Conservation (phyloP, 305 asterid species). For the Solanum hybrid region DNA sequence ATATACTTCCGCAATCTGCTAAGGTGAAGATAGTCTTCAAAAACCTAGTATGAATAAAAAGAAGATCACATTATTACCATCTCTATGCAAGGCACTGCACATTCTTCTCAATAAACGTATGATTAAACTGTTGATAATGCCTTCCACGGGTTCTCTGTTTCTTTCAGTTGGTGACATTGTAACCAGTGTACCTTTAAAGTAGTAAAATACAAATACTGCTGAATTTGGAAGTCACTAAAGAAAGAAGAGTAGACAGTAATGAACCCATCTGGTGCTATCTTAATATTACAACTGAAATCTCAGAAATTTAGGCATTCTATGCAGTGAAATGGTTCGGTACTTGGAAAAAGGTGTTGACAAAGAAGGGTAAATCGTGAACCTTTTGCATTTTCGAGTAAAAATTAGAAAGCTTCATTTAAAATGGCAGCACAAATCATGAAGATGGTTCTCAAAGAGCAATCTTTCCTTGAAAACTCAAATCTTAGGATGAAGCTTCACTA, state of each 20-base stretch:
- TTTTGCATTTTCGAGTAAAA: neutral
- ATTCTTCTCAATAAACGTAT: constrained; percentile 58
- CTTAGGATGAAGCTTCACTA: neutral
- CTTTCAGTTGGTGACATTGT: constrained; percentile 31
- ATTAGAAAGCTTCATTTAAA: neutral
- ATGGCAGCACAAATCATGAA: neutral
- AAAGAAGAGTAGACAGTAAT: neutral
- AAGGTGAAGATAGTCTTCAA: neutral
- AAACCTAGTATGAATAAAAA: neutral
- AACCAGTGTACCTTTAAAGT: constrained; percentile 55
- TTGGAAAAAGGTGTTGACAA: neutral
- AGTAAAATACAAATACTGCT: neutral
- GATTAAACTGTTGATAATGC: constrained; percentile 59
- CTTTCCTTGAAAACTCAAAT: neutral
- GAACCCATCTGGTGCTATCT: neutral
- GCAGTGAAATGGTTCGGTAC: neutral
- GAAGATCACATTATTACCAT: constrained; percentile 41
- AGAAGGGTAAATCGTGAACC: neutral
- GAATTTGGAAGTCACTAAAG: neutral
- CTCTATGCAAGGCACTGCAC: constrained; percentile 44
- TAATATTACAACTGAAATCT: neutral
- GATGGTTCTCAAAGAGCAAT: neutral
- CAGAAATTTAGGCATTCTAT: neutral
- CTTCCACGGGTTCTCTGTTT: constrained; percentile 44
- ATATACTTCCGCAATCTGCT: neutral